Evolutionary conservation across 345 rosid genomes (phyloP).

Genomic region (Aethionema arabicum): DNA sequence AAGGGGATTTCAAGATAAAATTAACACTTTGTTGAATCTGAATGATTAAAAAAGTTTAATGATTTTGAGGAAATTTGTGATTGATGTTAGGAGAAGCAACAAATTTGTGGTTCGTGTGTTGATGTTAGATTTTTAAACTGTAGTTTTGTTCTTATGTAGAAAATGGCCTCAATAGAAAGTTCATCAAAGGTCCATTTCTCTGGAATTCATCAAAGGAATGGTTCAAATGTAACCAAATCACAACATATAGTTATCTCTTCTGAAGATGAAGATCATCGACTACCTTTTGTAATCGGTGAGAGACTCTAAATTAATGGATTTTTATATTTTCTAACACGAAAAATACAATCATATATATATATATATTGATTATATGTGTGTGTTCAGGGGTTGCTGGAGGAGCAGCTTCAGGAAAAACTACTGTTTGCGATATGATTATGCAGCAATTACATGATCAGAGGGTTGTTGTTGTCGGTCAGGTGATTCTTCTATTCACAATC

Average conservation of each 20-base stretch:
- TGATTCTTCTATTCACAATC: conserved; percentile 21
- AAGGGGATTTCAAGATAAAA: conserved; percentile 7
- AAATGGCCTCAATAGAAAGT: conserved; percentile 51
- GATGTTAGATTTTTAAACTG: conserved; percentile 6
- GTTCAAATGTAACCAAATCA: conserved; percentile 38
- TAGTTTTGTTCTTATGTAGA: background rate
- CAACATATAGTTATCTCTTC: conserved; percentile 46
- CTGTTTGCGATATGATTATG: conserved; percentile 96
- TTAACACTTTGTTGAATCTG: conserved; percentile 17
- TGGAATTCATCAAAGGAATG: conserved; percentile 70
- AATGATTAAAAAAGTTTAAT: conserved; percentile 12
- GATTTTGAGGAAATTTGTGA: conserved; percentile 10
- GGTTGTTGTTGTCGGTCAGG: conserved; percentile 95
- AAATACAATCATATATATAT: background rate
- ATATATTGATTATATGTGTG: background rate
- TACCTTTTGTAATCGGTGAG: conserved; percentile 94
- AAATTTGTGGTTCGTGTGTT: conserved; percentile 4
- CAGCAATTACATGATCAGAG: conserved; percentile 98
- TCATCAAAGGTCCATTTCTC: conserved; percentile 86
- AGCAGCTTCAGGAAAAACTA: conserved; percentile 93
- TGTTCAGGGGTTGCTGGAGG: conserved; percentile 89
- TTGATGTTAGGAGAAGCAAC: background rate
- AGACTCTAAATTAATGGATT: background rate
- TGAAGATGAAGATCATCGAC: conserved; percentile 47
- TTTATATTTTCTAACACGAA: background rate